phyloP scores from a whole-genome alignment of 2,329 filamentous ascomycete genomes.

The Diaporthe caulivora region DNA sequence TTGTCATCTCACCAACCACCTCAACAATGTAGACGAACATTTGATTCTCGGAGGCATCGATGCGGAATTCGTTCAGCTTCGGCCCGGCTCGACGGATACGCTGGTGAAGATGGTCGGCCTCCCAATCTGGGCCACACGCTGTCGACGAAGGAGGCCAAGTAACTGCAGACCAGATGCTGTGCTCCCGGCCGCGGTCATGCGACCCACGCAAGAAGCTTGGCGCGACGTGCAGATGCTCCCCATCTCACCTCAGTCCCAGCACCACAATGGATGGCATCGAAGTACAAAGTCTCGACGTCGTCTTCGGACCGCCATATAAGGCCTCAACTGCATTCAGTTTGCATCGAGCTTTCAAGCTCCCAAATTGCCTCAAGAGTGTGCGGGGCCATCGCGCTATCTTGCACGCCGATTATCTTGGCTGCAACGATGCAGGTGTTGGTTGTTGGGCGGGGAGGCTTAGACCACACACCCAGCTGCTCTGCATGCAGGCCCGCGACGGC shows the following conservation, averaged over 20 bases:
- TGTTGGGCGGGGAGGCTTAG: slow-evolving; percentile 12
- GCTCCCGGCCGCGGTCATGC: not conserved
- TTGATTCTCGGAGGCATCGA: not conserved
- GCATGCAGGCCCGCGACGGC: not conserved
- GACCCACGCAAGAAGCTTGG: slow-evolving; percentile 5
- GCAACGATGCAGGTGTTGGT: slow-evolving; percentile 21
- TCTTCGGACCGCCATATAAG: not conserved
- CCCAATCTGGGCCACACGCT: no score
- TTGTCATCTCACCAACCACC: no score
- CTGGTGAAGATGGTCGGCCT: not conserved
- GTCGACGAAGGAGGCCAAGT: not conserved
- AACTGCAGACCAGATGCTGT: not conserved
- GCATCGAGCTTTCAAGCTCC: not conserved
- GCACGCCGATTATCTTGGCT: not conserved
- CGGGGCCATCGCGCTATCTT: not conserved
- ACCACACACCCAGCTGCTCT: slow-evolving; percentile 7
- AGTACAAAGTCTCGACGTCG: not conserved
- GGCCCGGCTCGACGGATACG: not conserved
- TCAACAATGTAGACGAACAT: not conserved
- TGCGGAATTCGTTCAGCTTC: not conserved
- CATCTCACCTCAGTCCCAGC: not conserved
- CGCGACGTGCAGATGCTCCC: not conserved
- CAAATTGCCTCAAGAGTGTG: not conserved
- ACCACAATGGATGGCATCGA: not conserved
- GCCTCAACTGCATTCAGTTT: not conserved